Evolutionary conservation across 1,284 basidiomycete genomes (phyloP), one percentile per base, ranked within the genome.

Genomic region (Cryptococcus jaspeensis): DNA sequence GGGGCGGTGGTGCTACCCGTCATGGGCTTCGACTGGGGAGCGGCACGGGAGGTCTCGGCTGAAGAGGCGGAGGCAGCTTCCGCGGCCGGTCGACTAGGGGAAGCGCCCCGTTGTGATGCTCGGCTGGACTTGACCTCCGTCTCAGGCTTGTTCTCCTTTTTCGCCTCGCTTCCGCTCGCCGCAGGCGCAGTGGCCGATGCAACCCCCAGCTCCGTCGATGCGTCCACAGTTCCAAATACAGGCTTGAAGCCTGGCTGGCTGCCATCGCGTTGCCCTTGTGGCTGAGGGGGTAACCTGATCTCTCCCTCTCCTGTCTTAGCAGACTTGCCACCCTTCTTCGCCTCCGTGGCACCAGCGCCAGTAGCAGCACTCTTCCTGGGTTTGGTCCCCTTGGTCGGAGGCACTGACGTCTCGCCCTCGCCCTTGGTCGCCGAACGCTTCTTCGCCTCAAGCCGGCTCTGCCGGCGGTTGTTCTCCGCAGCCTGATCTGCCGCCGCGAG

Each of bases 401-500:
- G 35, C 36, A 47, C 47, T 15, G 46, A 38, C 35, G 50, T 20
- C 41, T 60, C 56, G 25, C 22, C 46, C 38, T 63, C 54, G 37
- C 48, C 50, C 41, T 53, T 52, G 39, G 50, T 36, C 43, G 51
- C 51, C 8, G 52, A 12, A 13, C 59, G 57, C 47, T 64, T 58
- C 50, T 68, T 65, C 20, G 66, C 58, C 55, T 64, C 49, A 7
- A 55, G 43, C 15, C 57, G 46, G 32, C 39, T 52, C 16, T 60
- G 58, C n/a, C 58, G 52, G 7, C 67, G 56, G 22, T 50, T 64
- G 6, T 55, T 53, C 42, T 70, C 72, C 2, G 71, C 71, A 0
- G 69, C 75, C 61, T 73, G 67, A 53, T 79, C 77, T 3, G 71
- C 71, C 9, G 77, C 75, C 23, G 75, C 75, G 32, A 75, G 70